Conservation (phyloP, 495 filamentous ascomycete species). For the Xylaria cubensis region DNA sequence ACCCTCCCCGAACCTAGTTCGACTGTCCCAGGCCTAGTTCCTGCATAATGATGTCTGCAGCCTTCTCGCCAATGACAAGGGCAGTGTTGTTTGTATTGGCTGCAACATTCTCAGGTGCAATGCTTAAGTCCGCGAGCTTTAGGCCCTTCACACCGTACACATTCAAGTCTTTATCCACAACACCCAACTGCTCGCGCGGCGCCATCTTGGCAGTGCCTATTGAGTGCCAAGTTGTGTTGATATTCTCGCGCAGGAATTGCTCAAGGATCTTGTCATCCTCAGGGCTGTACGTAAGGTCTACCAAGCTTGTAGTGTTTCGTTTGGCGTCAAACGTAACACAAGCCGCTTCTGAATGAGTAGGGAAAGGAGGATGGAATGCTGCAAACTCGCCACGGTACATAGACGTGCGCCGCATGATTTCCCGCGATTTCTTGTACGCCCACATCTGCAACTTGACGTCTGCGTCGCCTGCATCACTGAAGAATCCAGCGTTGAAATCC, state of each 20-base stretch:
- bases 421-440: constrained; percentile 62
- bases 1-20: not conserved
- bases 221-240: constrained; percentile 59
- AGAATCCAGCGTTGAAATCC: constrained; percentile 53
- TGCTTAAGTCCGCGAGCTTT: constrained; percentile 56
- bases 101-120: constrained; percentile 64
- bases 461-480: constrained; percentile 49
- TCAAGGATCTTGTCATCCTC: constrained; percentile 63
- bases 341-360: constrained; percentile 50
- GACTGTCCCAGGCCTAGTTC: constrained; percentile 48
- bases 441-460: constrained; percentile 55
- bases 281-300: constrained; percentile 53
- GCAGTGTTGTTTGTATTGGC: constrained; percentile 69
- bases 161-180: constrained; percentile 55
- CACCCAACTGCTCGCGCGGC: constrained; percentile 52
- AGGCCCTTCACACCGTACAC: constrained; percentile 58
- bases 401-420: constrained; percentile 60
- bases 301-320: constrained; percentile 47
- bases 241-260: constrained; percentile 51
- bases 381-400: constrained; percentile 61
- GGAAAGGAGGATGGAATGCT: constrained; percentile 58
- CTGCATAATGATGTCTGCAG: constrained; percentile 61
- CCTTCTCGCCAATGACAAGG: constrained; percentile 66
- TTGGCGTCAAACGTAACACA: constrained; percentile 36
- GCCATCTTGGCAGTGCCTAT: constrained; percentile 60